Evolutionary conservation across 352 stramenopile species (phyloP), one percentile per base, ranked within the genome.

Genomic region (Globisporangium paddicum): DNA sequence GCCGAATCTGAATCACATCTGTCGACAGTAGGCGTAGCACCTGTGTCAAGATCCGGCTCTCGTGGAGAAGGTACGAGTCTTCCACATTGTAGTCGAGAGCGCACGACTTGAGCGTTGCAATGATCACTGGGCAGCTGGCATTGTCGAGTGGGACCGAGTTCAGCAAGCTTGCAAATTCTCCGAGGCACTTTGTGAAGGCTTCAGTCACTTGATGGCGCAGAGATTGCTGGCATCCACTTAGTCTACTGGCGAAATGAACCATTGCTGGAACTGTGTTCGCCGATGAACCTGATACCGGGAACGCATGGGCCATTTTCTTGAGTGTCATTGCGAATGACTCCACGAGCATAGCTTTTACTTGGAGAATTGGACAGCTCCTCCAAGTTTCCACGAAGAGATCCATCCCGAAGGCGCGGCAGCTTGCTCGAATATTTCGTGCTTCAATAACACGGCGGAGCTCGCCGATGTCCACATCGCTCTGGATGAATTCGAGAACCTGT

Each of bases 401-500:
- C 19, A 93, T 69, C 3, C 79, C 77, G 7, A 78, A 40, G n/a
- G 62, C 55, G 25, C 84, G 78, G 45, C 62, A 72, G 3, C 30
- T 46, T 18, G 78, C 84, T 55, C 84, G 71, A 14, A 45, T 47
- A 58, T 90, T 89, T 5, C 84, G 71, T 7, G 62, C 47, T 11
- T 57, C 47, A 21, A 93, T 79, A 19, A 84, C 46, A 32, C 70
- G 58, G 23, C 64, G 65, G 10, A 93, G 46, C 26, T 90, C 84
- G 1, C 50, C 37, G 9, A 90, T 62, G 65, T 89, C 82, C 10
- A 86, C 73, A 47, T 92, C 84, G 55, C 84, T 93, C 46, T 93
- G 84, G 56, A 93, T 83, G 62, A 93, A 93, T 46, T 90, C 84
- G 2, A 93, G 72, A 19, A 93, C 80, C 68, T 92, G 78, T 37